Conservation (phyloP, 257 asterid genomes). For the Solanum verrucosum region DNA sequence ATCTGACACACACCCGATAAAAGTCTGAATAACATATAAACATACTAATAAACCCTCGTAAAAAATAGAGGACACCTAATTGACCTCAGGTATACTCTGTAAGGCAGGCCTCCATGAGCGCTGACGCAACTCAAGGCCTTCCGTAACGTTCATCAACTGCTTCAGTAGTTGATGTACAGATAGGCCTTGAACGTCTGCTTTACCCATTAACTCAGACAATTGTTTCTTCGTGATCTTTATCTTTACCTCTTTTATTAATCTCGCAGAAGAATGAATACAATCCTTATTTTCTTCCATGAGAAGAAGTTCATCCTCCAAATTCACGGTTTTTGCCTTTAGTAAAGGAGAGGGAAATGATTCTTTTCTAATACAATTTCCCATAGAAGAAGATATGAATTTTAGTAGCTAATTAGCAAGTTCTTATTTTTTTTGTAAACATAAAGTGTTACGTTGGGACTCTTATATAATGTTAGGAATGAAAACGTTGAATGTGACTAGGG, state of each 20-base stretch:
- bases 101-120: constrained; percentile 38
- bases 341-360: neutral
- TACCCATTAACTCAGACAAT: constrained; percentile 25
- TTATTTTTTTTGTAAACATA: neutral
- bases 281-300: neutral
- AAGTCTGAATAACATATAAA: too few species aligned
- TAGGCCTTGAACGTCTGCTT: constrained; percentile 18
- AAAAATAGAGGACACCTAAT: neutral
- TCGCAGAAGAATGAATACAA: neutral
- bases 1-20: too few species aligned
- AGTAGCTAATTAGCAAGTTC: neutral
- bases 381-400: neutral
- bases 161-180: constrained; percentile 27
- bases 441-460: neutral
- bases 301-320: neutral
- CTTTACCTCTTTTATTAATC: constrained; percentile 28
- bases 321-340: neutral
- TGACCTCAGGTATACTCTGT: constrained; percentile 37
- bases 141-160: neutral
- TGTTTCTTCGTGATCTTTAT: constrained; percentile 52
- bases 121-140: constrained; percentile 1
- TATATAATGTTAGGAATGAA: neutral
- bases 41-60: neutral
- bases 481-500: neutral
- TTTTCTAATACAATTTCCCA: constrained; percentile 60